These are phyloP conservation scores for Fraxinus floribunda DNA, from an alignment of 305 asterid genomes.

Conservation along the genomic window DNA sequence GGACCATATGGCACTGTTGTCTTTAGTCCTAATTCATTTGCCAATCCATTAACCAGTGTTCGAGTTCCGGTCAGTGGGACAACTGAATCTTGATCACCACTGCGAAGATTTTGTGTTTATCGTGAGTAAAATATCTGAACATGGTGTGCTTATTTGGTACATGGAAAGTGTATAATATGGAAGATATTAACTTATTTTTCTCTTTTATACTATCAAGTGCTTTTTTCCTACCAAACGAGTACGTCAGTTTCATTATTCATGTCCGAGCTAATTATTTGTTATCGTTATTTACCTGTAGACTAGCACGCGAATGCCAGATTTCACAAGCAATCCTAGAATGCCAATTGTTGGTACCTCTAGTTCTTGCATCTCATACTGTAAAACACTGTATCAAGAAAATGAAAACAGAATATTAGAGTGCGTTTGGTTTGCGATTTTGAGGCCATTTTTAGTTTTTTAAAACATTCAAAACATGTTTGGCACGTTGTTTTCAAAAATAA, in stretches of 20 bases:
- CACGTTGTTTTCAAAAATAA: no score
- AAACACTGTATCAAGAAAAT: slow-evolving; percentile 40
- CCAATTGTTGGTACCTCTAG: slow-evolving; percentile 72
- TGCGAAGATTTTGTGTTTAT: slow-evolving; percentile 23
- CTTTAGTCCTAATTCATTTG: slow-evolving; percentile 50
- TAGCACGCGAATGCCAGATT: slow-evolving; percentile 60
- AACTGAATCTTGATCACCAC: slow-evolving; percentile 95
- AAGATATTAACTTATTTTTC: neutral
- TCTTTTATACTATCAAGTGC: neutral
- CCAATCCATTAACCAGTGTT: slow-evolving; percentile 51
- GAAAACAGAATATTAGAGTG: neutral
- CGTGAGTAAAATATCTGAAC: neutral
- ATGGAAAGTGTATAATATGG: neutral
- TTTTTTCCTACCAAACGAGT: neutral
- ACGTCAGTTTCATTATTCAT: neutral
- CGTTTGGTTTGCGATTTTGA: no score
- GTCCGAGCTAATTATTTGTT: neutral
- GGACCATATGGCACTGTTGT: slow-evolving; percentile 54
- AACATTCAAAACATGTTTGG: no score
- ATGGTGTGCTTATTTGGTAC: neutral
- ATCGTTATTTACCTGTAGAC: slow-evolving; percentile 62
- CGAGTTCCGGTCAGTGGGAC: slow-evolving; percentile 74
- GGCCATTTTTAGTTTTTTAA: no score
- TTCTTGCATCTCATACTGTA: slow-evolving; percentile 61
- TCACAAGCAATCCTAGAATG: slow-evolving; percentile 61